A percentile compares a stretch with the other conserved stretches of the same genome.
Evolutionary conservation across 2,329 filamentous ascomycete genomes (phyloP).

Genomic region (Gyromitra esculenta): DNA sequence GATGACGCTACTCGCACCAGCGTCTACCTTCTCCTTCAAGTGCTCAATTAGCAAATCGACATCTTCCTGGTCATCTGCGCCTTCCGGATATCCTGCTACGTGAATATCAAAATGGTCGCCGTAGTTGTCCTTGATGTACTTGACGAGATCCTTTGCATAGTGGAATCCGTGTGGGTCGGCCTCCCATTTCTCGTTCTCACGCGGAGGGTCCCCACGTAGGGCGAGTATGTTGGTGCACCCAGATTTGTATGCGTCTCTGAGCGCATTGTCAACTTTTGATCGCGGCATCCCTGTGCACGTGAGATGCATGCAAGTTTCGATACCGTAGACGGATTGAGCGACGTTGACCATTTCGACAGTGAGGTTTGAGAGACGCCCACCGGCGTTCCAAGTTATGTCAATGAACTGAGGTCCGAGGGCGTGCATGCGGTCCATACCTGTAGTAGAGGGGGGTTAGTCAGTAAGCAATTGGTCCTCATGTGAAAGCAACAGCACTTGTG

Average conservation of each 20-base stretch:
- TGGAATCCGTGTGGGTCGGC: slow-evolving; percentile 85
- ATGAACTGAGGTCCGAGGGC: slow-evolving; percentile 93
- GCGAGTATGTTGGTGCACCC: slow-evolving; percentile 98
- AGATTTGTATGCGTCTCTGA: slow-evolving; percentile 87
- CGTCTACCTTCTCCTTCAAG: slow-evolving; percentile 96
- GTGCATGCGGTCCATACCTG: slow-evolving; percentile 94
- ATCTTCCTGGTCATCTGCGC: slow-evolving; percentile 90
- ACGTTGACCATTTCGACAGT: slow-evolving; percentile 98
- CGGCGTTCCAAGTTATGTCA: slow-evolving; percentile 98
- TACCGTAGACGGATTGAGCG: slow-evolving; percentile 90
- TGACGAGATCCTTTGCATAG: slow-evolving; percentile 90
- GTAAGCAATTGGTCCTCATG: slow-evolving; percentile 14
- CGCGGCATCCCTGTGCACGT: slow-evolving; percentile 98
- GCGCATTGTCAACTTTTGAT: slow-evolving; percentile 87
- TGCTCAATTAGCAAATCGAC: slow-evolving; percentile 87
- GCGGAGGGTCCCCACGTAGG: slow-evolving; percentile 88
- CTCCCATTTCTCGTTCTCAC: slow-evolving; percentile 94
- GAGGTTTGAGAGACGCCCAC: slow-evolving; percentile 86
- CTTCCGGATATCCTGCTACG: slow-evolving; percentile 95
- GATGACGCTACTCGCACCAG: slow-evolving; percentile 90
- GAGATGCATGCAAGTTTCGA: slow-evolving; percentile 99
- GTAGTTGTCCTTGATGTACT: slow-evolving; percentile 80
- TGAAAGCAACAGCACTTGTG: neutral
- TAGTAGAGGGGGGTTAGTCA: neutral
- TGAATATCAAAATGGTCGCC: slow-evolving; percentile 96